These are phyloP conservation scores for Aspergillus cavernicola DNA, from an alignment of 495 filamentous ascomycete species.

Conservation along the genomic window DNA sequence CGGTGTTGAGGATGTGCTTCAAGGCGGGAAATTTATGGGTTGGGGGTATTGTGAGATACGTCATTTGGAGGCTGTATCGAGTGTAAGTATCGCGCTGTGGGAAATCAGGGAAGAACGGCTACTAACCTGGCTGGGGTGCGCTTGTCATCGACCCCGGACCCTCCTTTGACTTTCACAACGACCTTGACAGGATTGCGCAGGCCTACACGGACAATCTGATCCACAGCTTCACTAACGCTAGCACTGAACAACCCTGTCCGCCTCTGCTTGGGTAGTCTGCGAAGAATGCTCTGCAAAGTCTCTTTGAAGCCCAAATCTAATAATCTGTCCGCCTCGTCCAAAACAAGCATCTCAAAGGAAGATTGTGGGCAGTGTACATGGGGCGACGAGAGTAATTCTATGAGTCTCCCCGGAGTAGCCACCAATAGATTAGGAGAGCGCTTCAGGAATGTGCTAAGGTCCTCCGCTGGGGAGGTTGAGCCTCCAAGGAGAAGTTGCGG, in stretches of 20 bases:
- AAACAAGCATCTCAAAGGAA: slow-evolving; percentile 82
- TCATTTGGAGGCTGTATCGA: slow-evolving; percentile 70
- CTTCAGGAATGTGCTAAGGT: slow-evolving; percentile 76
- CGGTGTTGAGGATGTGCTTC: slow-evolving; percentile 60
- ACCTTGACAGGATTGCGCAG: slow-evolving; percentile 92
- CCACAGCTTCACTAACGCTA: slow-evolving; percentile 84
- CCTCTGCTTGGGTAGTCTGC: slow-evolving; percentile 84
- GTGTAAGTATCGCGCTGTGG: slow-evolving; percentile 3
- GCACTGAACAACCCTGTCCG: slow-evolving; percentile 93
- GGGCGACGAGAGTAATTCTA: slow-evolving; percentile 84
- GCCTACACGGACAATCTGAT: slow-evolving; percentile 87
- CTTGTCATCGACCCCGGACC: slow-evolving; percentile 70
- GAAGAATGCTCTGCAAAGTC: slow-evolving; percentile 79
- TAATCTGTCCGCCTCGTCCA: slow-evolving; percentile 92
- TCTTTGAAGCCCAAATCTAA: slow-evolving; percentile 95
- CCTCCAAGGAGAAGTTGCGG: slow-evolving; percentile 91
- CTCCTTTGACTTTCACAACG: slow-evolving; percentile 83
- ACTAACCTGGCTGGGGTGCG: slow-evolving; percentile 72
- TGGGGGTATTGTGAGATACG: slow-evolving; percentile 71
- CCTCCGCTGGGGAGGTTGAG: slow-evolving; percentile 74
- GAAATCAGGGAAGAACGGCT: neutral
- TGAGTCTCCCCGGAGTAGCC: slow-evolving; percentile 81
- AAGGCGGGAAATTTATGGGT: slow-evolving; percentile 74
- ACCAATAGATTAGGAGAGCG: slow-evolving; percentile 81
- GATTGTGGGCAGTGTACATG: slow-evolving; percentile 87